These are phyloP conservation scores for Gastrolobium bilobum DNA, from an alignment of 306 rosid species.

Conservation along the genomic window DNA sequence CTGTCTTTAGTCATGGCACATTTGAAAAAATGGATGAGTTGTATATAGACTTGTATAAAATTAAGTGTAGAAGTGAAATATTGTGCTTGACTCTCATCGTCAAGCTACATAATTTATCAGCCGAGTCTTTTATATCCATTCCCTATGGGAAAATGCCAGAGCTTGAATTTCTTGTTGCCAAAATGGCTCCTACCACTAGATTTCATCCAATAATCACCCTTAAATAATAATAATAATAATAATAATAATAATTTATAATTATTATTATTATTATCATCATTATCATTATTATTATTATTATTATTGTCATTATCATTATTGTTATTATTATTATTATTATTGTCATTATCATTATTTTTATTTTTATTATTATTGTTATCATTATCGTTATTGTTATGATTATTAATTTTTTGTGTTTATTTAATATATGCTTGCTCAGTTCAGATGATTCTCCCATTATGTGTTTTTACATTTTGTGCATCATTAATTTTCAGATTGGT, in stretches of 20 bases:
- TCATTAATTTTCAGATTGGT: conserved; percentile 26
- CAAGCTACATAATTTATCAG: not conserved
- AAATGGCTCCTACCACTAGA: not conserved
- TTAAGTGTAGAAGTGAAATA: not conserved
- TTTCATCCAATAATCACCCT: conserved; percentile 9
- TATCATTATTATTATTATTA: too few relatives aligned
- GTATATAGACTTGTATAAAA: not conserved
- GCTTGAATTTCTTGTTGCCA: not conserved
- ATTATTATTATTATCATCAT: too few relatives aligned
- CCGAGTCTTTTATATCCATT: conserved; percentile 1
- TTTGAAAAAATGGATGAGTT: not conserved
- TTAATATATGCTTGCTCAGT: not conserved
- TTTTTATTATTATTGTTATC: too few relatives aligned
- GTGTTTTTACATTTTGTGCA: not conserved
- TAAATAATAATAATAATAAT: too few relatives aligned
- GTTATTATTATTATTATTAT: too few relatives aligned
- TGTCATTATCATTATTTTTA: too few relatives aligned
- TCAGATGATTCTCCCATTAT: not conserved
- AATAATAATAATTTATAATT: too few relatives aligned
- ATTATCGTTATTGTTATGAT: too few relatives aligned
- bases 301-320: conserved; percentile 26
- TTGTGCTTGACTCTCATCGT: not conserved
- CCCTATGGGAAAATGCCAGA: not conserved
- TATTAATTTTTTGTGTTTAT: too few relatives aligned
- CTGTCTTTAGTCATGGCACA: conserved; percentile 11